Percentiles rank a stretch among this genome's conserved stretches.
Conservation (phyloP, 2,329 filamentous ascomycete species). For the Madurella mycetomatis region DNA sequence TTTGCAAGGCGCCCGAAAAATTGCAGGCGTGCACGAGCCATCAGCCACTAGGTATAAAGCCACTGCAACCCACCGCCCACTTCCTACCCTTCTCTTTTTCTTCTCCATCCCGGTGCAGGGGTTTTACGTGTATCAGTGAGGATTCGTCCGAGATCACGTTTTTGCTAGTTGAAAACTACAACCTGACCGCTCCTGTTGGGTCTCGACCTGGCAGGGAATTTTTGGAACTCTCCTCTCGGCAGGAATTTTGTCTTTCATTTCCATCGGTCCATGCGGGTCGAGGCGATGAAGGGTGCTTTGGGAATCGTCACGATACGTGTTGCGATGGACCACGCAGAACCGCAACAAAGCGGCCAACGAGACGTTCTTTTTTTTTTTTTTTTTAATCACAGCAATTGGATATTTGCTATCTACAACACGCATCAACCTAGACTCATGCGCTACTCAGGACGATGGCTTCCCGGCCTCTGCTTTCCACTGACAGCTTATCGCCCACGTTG, state of each 20-base stretch:
- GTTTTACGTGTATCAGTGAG: slow-evolving; percentile 82
- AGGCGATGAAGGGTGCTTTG: slow-evolving; percentile 21
- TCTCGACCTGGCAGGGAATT: slow-evolving; percentile 71
- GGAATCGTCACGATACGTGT: background rate
- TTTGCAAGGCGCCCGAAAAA: background rate
- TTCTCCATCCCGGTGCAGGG: slow-evolving; percentile 63
- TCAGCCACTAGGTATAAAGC: background rate
- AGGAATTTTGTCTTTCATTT: slow-evolving; percentile 48
- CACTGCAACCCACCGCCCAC: background rate
- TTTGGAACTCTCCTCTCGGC: slow-evolving; percentile 55
- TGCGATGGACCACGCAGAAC: background rate
- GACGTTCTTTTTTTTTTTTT: too few species aligned
- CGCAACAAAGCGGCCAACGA: too few species aligned
- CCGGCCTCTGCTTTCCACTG: slow-evolving; percentile 62
- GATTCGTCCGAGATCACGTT: slow-evolving; percentile 82
- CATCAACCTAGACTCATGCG: slow-evolving; percentile 34
- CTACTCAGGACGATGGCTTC: slow-evolving; percentile 67
- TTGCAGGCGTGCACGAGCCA: slow-evolving; percentile 24
- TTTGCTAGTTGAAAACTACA: slow-evolving; percentile 89
- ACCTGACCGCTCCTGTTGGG: slow-evolving; percentile 71
- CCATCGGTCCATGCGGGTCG: slow-evolving; percentile 25
- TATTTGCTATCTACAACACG: too few species aligned
- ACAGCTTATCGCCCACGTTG: slow-evolving; percentile 59
- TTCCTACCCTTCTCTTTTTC: slow-evolving; percentile 34
- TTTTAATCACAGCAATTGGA: too few species aligned